Percentiles rank a stretch among this genome's conserved stretches.
These are phyloP conservation scores for Acer saccharum DNA, from an alignment of 345 rosid species.

Conservation along the genomic window DNA sequence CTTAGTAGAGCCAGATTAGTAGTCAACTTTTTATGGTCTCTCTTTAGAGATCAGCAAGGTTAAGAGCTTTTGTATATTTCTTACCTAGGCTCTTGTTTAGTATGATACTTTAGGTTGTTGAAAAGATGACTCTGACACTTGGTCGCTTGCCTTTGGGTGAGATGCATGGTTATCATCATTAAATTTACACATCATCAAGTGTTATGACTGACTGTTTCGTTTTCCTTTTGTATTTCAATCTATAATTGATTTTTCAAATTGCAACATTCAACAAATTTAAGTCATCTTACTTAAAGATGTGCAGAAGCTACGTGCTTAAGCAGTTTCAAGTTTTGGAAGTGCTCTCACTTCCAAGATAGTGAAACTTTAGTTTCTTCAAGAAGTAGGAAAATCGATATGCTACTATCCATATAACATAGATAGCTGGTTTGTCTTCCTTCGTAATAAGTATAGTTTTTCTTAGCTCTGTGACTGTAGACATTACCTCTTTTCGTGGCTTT, in stretches of 20 bases:
- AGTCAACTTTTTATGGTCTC: not conserved
- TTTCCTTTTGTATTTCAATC: not conserved
- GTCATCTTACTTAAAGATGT: not conserved
- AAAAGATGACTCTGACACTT: not conserved
- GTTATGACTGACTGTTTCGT: not conserved
- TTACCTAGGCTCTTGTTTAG: not conserved
- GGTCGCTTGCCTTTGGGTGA: not conserved
- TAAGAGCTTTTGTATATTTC: not conserved
- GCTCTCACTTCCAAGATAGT: not conserved
- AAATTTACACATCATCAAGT: not conserved
- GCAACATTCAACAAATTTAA: not conserved
- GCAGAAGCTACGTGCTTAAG: not conserved
- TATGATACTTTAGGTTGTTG: not conserved
- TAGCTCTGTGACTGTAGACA: not conserved
- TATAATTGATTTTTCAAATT: not conserved
- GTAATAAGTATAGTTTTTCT: not conserved
- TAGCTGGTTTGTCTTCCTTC: not conserved
- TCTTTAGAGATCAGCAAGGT: not conserved
- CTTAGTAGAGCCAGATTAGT: not conserved
- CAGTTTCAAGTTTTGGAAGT: conserved; percentile 1
- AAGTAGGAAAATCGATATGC: not conserved
- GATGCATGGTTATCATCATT: not conserved
- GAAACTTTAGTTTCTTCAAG: not conserved
- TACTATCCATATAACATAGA: not conserved
- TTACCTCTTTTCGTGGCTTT: not conserved